Base-by-base conservation (phyloP, 805 yeast genomes). In the Candida silvatica region DNA sequence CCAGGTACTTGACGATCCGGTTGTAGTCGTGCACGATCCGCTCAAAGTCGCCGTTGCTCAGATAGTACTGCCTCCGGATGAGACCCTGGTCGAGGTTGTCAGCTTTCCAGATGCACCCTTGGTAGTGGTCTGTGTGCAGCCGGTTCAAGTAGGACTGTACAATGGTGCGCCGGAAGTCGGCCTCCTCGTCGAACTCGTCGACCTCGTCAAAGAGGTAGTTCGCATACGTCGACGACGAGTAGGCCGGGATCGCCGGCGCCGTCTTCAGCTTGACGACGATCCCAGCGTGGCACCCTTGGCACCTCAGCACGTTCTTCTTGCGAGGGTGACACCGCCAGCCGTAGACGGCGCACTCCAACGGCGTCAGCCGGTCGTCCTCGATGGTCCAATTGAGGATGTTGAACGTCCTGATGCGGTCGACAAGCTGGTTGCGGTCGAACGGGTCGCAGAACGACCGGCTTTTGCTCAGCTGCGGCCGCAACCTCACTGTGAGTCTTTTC, bases 241-340 rank as follows among this genome's bases (percentile, higher is more conserved):
- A 26, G 12, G 15, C 24, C 23, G 26, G 22, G 11, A 6, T 9
- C 16, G 12, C 20, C n/a, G 19, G 31, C 20, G 11, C 22, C 12
- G 30, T 42, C 44, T 37, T 40, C 6, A 45, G 28, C 20, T 47
- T 45, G 5, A 61, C 46, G 7, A 51, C 26, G 9, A 64, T 38
- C 7, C 46, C 35, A 2, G 60, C 52, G 31, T 52, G 51, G 38
- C 69, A 62, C 6, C 50, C 49, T 2, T 42, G 40, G 39, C 69
- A 64, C 28, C 42, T 44, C 3, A 64, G 36, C 31, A 52, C 57
- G 36, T 64, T 61, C 30, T 48, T 56, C 20, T 52, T 38, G 3
- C 36, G 39, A 8, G 53, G 45, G 12, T 62, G 64, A 40, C 73
- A 67, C 33, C 48, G 52, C 80, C 80, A 75, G 2, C 81, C 81